Base-by-base conservation (phyloP, 371 early-diverging fungal genomes). In the Mucor velutinosus region DNA sequence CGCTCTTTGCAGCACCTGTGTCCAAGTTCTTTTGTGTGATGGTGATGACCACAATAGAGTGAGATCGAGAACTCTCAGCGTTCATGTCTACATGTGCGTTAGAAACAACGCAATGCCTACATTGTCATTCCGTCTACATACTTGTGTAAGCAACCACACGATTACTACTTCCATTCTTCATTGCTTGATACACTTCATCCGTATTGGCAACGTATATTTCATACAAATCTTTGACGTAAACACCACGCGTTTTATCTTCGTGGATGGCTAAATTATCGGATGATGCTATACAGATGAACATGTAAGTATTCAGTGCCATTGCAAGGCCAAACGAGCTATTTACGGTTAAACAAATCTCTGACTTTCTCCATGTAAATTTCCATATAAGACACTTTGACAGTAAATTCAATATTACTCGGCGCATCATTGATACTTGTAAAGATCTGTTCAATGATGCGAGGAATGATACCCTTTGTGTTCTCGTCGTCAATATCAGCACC, bases 361-460 rank as follows among this genome's bases (percentile, higher is more conserved):
- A 99, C 94, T 77, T 92, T 93, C 73, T 99, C 99, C 96, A 99
- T 99, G 86, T 99, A 99, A 70, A 99, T 97, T 87, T 99, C 99
- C 93, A 99, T 94, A 81, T 91, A 97, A n/a, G 95, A 95, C 27
- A 94, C 92, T 75, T 93, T 93, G 67, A 98, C 96, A 21, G 94
- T 94, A 77, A 96, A 95, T 76, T 96, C 95, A 70, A 95, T 88
- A 55, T 91, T 93, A 15, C 91, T 81, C 35, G 94, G 96, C 14
- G 96, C 91, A 32, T 89, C 91, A 75, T 88, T 80, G 74, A 96
- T 95, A 65, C 91, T 89, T 19, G 83, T 76, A 76, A 98, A 99
- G 45, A 99, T 93, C 70, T 88, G 89, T 74, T 98, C 94, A 58
- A 97, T 90, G 66, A 96, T 90, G 67, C 97, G 93, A 23, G 97